Conservation (phyloP, 139 green algal species). For the Tetradesmus lagerheimii region DNA sequence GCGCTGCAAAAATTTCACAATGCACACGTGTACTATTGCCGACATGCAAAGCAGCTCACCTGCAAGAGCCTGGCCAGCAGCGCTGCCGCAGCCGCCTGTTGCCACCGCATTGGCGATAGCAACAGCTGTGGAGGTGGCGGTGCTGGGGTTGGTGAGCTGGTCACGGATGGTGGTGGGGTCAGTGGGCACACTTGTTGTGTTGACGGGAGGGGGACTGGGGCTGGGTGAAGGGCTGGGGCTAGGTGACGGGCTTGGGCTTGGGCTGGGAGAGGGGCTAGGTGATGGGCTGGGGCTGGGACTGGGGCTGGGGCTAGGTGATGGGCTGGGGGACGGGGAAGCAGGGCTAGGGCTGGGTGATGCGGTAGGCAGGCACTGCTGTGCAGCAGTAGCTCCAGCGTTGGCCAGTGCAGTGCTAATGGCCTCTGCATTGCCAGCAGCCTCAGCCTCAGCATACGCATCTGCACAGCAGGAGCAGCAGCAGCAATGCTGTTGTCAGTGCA, state of each 20-base stretch:
- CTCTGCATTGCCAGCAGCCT: neutral
- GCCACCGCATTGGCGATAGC: constrained; percentile 23
- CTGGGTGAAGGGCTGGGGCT: neutral
- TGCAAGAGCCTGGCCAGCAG: constrained; percentile 23
- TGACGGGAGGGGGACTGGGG: neutral
- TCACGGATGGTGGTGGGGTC: neutral
- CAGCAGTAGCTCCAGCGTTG: neutral
- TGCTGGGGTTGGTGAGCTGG: neutral
- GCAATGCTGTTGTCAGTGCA: too few relatives aligned
- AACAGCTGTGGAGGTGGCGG: neutral
- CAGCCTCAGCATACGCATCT: neutral
- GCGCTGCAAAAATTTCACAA: too few relatives aligned
- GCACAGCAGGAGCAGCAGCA: neutral
- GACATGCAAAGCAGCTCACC: constrained; percentile 5
- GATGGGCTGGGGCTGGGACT: neutral
- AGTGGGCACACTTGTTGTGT: neutral
- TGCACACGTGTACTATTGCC: neutral
- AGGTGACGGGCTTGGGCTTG: neutral
- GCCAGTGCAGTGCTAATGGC: neutral
- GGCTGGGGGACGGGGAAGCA: neutral
- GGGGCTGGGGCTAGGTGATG: neutral
- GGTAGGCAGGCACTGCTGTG: neutral
- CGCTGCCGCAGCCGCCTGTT: neutral
- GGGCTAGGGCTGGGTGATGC: neutral
- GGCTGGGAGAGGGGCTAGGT: neutral